A percentile compares a stretch with the other conserved stretches of the same genome.
Evolutionary conservation across 352 stramenopile species (phyloP).

Genomic region (Ophiocytium majus): DNA sequence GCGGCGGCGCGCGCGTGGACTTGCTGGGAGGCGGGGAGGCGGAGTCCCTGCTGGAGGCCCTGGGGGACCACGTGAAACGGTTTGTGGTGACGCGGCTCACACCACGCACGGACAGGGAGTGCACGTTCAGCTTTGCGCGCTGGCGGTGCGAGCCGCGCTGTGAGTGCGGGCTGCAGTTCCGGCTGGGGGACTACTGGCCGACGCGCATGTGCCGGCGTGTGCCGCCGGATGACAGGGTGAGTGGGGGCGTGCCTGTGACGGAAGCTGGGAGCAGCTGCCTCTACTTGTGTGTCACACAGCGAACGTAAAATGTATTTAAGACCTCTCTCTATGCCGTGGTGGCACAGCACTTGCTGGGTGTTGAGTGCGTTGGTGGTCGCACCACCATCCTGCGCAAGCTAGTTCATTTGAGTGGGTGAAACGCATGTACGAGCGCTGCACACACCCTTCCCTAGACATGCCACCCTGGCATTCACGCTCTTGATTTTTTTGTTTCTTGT

Average conservation of each 20-base stretch:
- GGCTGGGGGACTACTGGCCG: slow-evolving; percentile 48
- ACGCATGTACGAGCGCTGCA: too few relatives aligned
- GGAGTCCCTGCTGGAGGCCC: slow-evolving; percentile 23
- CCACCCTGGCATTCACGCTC: too few relatives aligned
- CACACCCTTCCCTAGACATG: too few relatives aligned
- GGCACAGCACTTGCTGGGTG: neutral
- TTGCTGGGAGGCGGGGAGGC: slow-evolving; percentile 20
- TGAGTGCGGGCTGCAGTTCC: slow-evolving; percentile 27
- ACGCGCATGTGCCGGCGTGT: slow-evolving; percentile 38
- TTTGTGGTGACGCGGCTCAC: slow-evolving; percentile 43
- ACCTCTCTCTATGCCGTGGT: neutral
- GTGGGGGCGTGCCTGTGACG: neutral
- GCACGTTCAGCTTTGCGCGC: slow-evolving; percentile 45
- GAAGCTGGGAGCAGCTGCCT: slow-evolving; percentile 17
- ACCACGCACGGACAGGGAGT: slow-evolving; percentile 41
- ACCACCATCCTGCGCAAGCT: neutral
- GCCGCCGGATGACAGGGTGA: neutral
- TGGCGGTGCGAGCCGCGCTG: slow-evolving; percentile 46
- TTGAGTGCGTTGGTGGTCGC: neutral
- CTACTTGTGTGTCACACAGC: neutral
- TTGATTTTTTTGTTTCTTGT: neutral
- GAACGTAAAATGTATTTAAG: neutral
- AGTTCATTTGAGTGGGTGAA: neutral
- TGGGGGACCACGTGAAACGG: slow-evolving; percentile 31
- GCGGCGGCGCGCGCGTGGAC: slow-evolving; percentile 9